Conservation (phyloP, 148 eudicot species). For the Rhododendron ovatum region DNA sequence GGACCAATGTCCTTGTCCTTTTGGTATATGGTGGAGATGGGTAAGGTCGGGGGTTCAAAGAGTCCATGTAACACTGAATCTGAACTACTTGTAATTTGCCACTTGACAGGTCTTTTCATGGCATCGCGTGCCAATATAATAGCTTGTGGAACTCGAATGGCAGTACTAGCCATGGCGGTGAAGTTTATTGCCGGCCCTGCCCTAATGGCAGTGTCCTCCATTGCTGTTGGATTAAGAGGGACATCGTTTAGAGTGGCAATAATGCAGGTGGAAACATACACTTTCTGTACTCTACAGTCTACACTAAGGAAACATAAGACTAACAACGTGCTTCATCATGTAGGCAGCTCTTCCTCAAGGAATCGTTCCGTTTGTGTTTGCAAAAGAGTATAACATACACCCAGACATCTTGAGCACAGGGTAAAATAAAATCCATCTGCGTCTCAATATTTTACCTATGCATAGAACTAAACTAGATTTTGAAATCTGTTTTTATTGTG, state of each 20-base stretch:
- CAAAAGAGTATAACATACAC: slow-evolving; percentile 39
- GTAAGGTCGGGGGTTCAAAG: background rate
- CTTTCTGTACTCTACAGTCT: background rate
- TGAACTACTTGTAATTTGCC: background rate
- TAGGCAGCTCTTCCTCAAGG: slow-evolving; percentile 59
- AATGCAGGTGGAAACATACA: slow-evolving; percentile 32
- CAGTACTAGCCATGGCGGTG: slow-evolving; percentile 29
- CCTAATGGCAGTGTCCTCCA: slow-evolving; percentile 36
- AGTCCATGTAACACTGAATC: background rate
- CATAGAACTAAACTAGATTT: too few relatives aligned
- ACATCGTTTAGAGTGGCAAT: slow-evolving; percentile 34
- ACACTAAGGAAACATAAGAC: background rate
- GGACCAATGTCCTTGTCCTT: background rate
- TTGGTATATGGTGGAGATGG: background rate
- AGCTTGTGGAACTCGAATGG: slow-evolving; percentile 38
- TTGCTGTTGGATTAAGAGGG: slow-evolving; percentile 40
- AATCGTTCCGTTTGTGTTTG: slow-evolving; percentile 46
- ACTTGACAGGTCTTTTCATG: slow-evolving; percentile 43
- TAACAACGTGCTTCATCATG: background rate
- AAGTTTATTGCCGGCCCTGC: slow-evolving; percentile 42
- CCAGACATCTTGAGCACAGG: slow-evolving; percentile 44
- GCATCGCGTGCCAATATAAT: slow-evolving; percentile 39
- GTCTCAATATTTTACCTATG: background rate
- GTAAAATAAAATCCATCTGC: slow-evolving; percentile 15
- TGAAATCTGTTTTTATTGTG: background rate